Percentiles rank a stretch among this genome's conserved stretches.
Evolutionary conservation across 805 yeast genomes (phyloP).

Genomic region (Candida koratica): DNA sequence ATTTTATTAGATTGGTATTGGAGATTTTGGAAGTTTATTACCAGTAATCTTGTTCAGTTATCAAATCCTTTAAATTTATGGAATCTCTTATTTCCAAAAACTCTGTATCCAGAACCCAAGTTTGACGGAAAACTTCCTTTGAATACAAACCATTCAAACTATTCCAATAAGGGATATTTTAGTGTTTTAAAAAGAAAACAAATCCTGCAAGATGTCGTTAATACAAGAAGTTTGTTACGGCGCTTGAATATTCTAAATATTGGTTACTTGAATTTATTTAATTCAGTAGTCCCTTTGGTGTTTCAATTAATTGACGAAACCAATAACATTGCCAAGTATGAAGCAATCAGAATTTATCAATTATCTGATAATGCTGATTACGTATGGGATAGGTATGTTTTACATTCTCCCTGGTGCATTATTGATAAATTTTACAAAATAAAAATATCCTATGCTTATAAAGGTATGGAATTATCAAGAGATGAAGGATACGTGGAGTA

Average conservation of each 20-base stretch:
- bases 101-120: slow-evolving; percentile 1
- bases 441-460: slow-evolving; percentile 13
- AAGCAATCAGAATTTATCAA: slow-evolving; percentile 4
- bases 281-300: not conserved
- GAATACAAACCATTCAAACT: slow-evolving; percentile 1
- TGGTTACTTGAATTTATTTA: slow-evolving; percentile 4
- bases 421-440: slow-evolving; percentile 17
- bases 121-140: not conserved
- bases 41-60: not conserved
- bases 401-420: slow-evolving; percentile 33
- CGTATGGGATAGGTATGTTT: slow-evolving; percentile 34
- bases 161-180: not conserved
- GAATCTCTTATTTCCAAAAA: slow-evolving; percentile 4
- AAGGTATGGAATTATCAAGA: slow-evolving; percentile 15
- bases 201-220: no score
- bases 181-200: not conserved
- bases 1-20: slow-evolving; percentile 10
- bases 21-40: slow-evolving; percentile 9
- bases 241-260: slow-evolving; percentile 4
- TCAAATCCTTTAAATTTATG: slow-evolving; percentile 7
- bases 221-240: not conserved
- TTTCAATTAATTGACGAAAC: slow-evolving; percentile 1
- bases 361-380: slow-evolving; percentile 26
- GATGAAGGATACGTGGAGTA: slow-evolving; percentile 20
- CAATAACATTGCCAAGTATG: slow-evolving; percentile 3